Conservation (phyloP, 2,329 filamentous ascomycete genomes). For the Hymenoscyphus occultus region DNA sequence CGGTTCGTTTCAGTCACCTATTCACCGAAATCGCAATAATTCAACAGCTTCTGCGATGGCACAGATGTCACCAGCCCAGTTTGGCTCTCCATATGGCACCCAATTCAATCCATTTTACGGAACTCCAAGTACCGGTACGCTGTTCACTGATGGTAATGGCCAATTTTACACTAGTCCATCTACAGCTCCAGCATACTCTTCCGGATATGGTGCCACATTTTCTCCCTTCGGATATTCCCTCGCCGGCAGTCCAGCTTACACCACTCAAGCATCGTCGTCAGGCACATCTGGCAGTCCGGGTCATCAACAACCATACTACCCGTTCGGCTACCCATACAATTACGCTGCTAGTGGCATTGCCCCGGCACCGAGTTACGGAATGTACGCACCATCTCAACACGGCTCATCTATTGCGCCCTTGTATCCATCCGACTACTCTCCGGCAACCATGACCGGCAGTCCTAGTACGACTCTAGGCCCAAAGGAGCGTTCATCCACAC, state of each 20-base stretch:
- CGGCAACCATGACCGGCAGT: conserved; percentile 7
- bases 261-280: background rate
- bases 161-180: conserved; percentile 22
- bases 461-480: conserved; percentile 6
- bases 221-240: conserved; percentile 21
- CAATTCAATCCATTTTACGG: conserved; percentile 8
- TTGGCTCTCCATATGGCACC: conserved; percentile 16
- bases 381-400: conserved; percentile 13
- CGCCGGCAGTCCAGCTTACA: conserved; percentile 15
- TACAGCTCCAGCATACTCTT: background rate
- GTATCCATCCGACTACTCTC: conserved; percentile 15
- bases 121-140: conserved; percentile 7
- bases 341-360: background rate
- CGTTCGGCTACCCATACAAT: conserved; percentile 19
- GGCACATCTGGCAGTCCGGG: conserved; percentile 17
- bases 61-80: conserved; percentile 20
- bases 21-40: conserved; percentile 13
- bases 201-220: conserved; percentile 11
- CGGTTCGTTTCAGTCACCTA: conserved; percentile 22
- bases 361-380: conserved; percentile 17
- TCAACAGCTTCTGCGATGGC: conserved; percentile 16
- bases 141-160: conserved; percentile 23
- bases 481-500: conserved; percentile 29
- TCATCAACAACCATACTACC: conserved; percentile 18
- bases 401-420: conserved; percentile 7